phyloP scores from a whole-genome alignment of 495 filamentous ascomycete genomes.

The Pseudevernia furfuracea region DNA sequence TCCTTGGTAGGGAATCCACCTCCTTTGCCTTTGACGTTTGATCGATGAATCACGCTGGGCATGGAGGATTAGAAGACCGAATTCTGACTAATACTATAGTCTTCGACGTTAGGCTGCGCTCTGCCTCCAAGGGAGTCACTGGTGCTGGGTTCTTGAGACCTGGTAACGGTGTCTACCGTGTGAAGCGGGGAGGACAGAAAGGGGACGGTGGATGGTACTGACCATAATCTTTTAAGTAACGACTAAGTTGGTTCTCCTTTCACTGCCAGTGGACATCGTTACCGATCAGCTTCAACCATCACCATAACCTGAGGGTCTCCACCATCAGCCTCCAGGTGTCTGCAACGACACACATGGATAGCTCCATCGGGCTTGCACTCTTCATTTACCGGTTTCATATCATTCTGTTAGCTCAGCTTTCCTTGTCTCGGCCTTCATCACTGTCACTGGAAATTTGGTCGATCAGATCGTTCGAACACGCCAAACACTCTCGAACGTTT shows the following conservation, averaged over 20 bases:
- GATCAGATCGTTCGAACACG: constrained; percentile 15
- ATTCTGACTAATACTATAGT: constrained; percentile 80
- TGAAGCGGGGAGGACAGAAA: constrained; percentile 61
- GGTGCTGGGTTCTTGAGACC: constrained; percentile 46
- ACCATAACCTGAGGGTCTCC: constrained; percentile 14
- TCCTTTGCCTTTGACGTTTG: constrained; percentile 79
- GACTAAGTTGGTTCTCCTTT: constrained; percentile 8
- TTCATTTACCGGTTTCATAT: constrained; percentile 17
- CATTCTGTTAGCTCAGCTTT: constrained; percentile 18
- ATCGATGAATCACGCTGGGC: constrained; percentile 62
- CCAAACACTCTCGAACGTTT: constrained; percentile 12
- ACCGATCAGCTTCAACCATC: constrained; percentile 18
- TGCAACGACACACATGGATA: constrained; percentile 19
- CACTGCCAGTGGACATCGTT: constrained; percentile 14
- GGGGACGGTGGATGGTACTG: constrained; percentile 53
- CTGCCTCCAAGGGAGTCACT: constrained; percentile 80
- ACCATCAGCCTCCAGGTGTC: constrained; percentile 11
- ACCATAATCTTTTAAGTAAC: constrained; percentile 15
- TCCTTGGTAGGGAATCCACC: constrained; percentile 87
- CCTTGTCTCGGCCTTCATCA: constrained; percentile 22
- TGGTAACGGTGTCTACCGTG: constrained; percentile 60
- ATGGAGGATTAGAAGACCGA: constrained; percentile 53
- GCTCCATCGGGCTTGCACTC: constrained; percentile 7
- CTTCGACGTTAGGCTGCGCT: constrained; percentile 90
- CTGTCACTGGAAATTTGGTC: constrained; percentile 9